Conservation (phyloP, 768 basidiomycete species). For the Xerocomus spinulosus region DNA sequence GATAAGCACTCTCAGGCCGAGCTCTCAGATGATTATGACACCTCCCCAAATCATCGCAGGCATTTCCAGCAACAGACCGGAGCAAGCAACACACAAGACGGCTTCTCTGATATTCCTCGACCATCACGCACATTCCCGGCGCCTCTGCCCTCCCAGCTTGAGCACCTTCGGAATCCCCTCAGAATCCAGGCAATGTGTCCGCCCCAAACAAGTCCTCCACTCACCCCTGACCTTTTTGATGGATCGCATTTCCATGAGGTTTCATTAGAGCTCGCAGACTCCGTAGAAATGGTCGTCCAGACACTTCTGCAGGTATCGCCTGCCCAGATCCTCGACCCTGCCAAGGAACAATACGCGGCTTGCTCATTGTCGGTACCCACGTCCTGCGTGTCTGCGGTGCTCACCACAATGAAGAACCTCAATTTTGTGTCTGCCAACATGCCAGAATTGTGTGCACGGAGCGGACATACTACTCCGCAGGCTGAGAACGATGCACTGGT, state of each 20-base stretch:
- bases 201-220: slow-evolving; percentile 13
- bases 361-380: slow-evolving; percentile 86
- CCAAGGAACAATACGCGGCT: slow-evolving; percentile 89
- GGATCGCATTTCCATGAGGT: slow-evolving; percentile 54
- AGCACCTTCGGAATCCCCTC: slow-evolving; percentile 66
- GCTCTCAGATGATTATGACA: slow-evolving; percentile 31
- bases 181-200: slow-evolving; percentile 24
- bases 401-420: slow-evolving; percentile 89
- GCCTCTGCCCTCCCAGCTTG: slow-evolving; percentile 77
- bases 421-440: slow-evolving; percentile 92
- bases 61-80: slow-evolving; percentile 25
- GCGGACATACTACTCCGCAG: slow-evolving; percentile 13
- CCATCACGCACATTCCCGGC: slow-evolving; percentile 75
- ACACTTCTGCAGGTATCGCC: slow-evolving; percentile 89
- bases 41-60: slow-evolving; percentile 21
- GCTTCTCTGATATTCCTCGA: slow-evolving; percentile 39
- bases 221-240: slow-evolving; percentile 19
- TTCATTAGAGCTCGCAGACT: slow-evolving; percentile 86
- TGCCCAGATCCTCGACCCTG: slow-evolving; percentile 84
- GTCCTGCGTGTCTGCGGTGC: slow-evolving; percentile 80
- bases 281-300: slow-evolving; percentile 85
- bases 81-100: slow-evolving; percentile 16
- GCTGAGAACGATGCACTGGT: slow-evolving; percentile 15
- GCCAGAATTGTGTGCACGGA: slow-evolving; percentile 34
- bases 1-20: slow-evolving; percentile 31